A percentile compares a stretch with the other conserved stretches of the same genome.
These are phyloP conservation scores for Kurtzmaniella quercitrusa DNA, from an alignment of 1,139 yeast genomes.

Conservation along the genomic window DNA sequence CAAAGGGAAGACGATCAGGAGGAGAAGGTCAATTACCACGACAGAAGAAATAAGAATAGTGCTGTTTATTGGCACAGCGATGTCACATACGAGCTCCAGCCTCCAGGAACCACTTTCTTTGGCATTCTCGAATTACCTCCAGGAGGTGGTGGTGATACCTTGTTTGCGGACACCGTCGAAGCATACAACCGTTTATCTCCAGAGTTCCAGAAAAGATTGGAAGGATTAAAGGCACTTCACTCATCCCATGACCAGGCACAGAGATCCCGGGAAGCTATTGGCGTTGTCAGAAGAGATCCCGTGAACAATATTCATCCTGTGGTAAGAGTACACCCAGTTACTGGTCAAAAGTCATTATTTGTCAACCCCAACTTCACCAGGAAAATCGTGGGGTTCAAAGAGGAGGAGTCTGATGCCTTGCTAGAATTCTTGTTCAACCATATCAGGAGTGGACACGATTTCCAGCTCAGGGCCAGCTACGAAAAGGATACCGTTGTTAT, in stretches of 20 bases:
- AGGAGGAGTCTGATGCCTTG: constrained; percentile 23
- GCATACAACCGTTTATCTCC: constrained; percentile 27
- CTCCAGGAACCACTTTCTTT: constrained; percentile 35
- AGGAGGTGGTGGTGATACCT: constrained; percentile 37
- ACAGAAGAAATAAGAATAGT: constrained; percentile 18
- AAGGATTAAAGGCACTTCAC: constrained; percentile 24
- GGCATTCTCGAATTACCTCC: constrained; percentile 33
- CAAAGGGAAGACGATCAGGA: constrained; percentile 22
- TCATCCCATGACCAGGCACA: constrained; percentile 23
- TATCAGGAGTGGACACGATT: constrained; percentile 38
- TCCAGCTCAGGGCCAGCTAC: constrained; percentile 39
- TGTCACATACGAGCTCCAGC: constrained; percentile 36
- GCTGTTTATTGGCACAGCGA: constrained; percentile 38
- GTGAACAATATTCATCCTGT: constrained; percentile 26
- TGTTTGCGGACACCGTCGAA: constrained; percentile 32
- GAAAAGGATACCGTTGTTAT: constrained; percentile 54
- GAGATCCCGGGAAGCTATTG: constrained; percentile 29
- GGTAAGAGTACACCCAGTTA: constrained; percentile 25
- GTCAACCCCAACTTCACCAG: constrained; percentile 24
- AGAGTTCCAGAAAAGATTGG: constrained; percentile 20
- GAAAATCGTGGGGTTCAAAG: constrained; percentile 22
- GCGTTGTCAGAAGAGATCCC: constrained; percentile 22
- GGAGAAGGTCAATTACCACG: constrained; percentile 19
- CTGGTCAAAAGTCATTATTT: constrained; percentile 19
- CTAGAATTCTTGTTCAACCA: constrained; percentile 40